Percentiles rank a stretch among this genome's conserved stretches.
phyloP scores from a whole-genome alignment of 306 rosid genomes.

The Cucurbita argyrosperma region DNA sequence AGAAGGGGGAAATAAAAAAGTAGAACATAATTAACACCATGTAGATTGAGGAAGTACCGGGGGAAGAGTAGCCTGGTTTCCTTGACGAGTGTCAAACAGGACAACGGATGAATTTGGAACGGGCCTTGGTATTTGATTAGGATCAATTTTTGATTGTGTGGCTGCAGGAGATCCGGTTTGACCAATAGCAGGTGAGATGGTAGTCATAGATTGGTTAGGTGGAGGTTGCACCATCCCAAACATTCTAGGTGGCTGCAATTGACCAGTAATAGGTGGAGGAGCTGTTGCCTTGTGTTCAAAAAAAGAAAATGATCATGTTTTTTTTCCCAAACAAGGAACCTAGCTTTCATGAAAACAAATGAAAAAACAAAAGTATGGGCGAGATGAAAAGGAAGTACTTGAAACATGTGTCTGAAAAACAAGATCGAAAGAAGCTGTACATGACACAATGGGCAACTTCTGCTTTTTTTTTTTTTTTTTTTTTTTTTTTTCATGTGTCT shows the following conservation, averaged over 20 bases:
- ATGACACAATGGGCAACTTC: neutral
- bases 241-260: conserved; percentile 67
- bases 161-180: conserved; percentile 80
- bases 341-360: neutral
- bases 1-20: neutral
- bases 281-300: conserved; percentile 36
- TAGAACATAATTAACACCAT: neutral
- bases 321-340: neutral
- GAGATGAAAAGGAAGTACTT: neutral
- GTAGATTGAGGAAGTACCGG: conserved; percentile 39
- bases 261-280: conserved; percentile 53
- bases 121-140: conserved; percentile 96
- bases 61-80: conserved; percentile 81
- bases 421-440: neutral
- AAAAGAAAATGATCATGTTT: neutral
- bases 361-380: neutral
- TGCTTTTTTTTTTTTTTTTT: neutral
- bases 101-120: conserved; percentile 64
- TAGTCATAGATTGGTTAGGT: conserved; percentile 89
- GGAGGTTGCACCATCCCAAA: conserved; percentile 76
- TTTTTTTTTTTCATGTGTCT: neutral
- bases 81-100: conserved; percentile 82
- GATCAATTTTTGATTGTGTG: conserved; percentile 85
- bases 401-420: neutral
- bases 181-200: conserved; percentile 68